phyloP scores from a whole-genome alignment of 176 grass and related monocot species.

The Oryza meridionalis region DNA sequence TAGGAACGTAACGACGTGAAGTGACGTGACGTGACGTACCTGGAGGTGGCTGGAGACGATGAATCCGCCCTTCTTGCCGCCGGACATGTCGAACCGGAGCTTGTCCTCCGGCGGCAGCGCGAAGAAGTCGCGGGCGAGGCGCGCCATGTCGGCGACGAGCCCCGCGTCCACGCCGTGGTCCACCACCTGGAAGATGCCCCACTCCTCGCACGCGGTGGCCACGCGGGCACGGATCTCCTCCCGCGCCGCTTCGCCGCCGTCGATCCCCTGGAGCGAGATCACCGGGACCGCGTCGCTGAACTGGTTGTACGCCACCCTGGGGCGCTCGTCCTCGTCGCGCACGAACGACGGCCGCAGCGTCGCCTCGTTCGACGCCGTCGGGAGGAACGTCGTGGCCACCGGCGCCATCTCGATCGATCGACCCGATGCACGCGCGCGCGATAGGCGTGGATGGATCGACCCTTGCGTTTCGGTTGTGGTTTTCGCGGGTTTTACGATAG shows the following conservation, averaged over 20 bases:
- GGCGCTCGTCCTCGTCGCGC: constrained; percentile 92
- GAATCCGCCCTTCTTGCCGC: constrained; percentile 95
- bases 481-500: background rate
- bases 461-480: background rate
- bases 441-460: no score
- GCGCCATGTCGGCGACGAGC: constrained; percentile 63
- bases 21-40: constrained; percentile 19
- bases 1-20: background rate
- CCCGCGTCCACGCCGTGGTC: constrained; percentile 77
- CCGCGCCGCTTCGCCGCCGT: constrained; percentile 30
- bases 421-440: background rate
- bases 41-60: constrained; percentile 97
- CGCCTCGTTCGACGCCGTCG: constrained; percentile 53
- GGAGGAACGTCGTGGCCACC: constrained; percentile 59
- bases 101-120: constrained; percentile 81
- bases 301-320: constrained; percentile 82
- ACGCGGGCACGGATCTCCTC: constrained; percentile 68
- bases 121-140: constrained; percentile 73
- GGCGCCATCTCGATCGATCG: constrained; percentile 44
- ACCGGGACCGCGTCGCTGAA: constrained; percentile 88
- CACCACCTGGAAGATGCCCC: constrained; percentile 95
- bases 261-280: constrained; percentile 75
- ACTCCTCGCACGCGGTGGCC: constrained; percentile 73
- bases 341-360: constrained; percentile 77
- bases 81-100: constrained; percentile 86